These are phyloP conservation scores for Aulographum hederae DNA, from an alignment of 2,329 filamentous ascomycete species.

Conservation along the genomic window DNA sequence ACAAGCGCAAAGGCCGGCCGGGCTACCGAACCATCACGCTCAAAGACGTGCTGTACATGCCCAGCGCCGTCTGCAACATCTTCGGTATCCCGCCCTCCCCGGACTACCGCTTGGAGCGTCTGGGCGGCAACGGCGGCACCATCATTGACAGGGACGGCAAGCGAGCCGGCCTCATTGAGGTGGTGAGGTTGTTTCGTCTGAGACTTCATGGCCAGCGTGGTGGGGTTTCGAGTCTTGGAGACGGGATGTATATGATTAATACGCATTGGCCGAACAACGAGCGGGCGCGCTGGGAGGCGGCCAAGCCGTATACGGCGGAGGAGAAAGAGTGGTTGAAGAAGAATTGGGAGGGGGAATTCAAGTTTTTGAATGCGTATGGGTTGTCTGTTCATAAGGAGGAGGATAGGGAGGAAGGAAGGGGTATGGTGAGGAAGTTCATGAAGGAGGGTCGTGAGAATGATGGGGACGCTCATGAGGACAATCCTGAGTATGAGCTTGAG, in stretches of 20 bases:
- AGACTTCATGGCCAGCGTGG: background rate
- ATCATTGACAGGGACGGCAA: background rate
- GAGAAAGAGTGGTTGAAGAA: slow-evolving; percentile 19
- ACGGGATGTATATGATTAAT: no score
- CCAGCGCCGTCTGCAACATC: slow-evolving; percentile 2
- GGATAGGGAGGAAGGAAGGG: slow-evolving; percentile 17
- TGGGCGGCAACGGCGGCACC: slow-evolving; percentile 1
- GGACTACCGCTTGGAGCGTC: no score
- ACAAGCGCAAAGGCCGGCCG: slow-evolving; percentile 2
- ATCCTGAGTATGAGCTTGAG: background rate
- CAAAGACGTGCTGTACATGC: slow-evolving; percentile 8
- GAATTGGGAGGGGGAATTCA: slow-evolving; percentile 15
- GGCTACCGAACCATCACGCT: slow-evolving; percentile 5
- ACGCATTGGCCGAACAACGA: no score
- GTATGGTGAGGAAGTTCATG: slow-evolving; percentile 14
- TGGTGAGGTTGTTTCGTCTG: background rate
- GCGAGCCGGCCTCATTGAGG: background rate
- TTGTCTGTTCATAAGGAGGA: slow-evolving; percentile 19
- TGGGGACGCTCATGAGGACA: no score
- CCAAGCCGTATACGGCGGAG: slow-evolving; percentile 6
- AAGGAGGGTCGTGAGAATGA: slow-evolving; percentile 2
- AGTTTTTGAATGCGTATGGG: slow-evolving; percentile 14
- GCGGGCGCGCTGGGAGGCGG: background rate
- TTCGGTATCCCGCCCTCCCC: background rate
- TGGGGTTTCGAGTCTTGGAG: background rate